Conservation (phyloP, 192 early-diverging fungal genomes). For the Entomortierella lignicola region DNA sequence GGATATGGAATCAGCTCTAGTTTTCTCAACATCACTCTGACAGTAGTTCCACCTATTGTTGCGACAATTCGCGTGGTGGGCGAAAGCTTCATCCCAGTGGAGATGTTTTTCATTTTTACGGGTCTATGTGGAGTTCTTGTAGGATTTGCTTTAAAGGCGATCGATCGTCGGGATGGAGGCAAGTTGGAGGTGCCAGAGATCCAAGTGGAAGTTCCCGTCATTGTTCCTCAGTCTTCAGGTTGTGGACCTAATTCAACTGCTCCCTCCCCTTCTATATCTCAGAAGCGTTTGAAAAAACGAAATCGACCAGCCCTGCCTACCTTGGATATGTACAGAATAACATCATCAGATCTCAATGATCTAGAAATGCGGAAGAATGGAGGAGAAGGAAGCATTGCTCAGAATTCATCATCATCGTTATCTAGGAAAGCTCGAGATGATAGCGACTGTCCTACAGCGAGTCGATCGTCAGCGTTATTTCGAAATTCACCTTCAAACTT, state of each 20-base stretch:
- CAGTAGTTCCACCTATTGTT: conserved; percentile 68
- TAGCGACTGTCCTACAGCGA: not conserved
- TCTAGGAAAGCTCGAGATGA: not conserved
- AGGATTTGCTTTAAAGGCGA: conserved; percentile 23
- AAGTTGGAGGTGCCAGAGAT: conserved; percentile 41
- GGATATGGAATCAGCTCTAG: conserved; percentile 73
- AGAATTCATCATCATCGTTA: not conserved
- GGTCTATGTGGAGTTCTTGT: conserved; percentile 37
- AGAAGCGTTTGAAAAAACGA: not conserved
- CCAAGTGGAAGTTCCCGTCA: conserved; percentile 40
- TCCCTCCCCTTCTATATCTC: conserved; percentile 17
- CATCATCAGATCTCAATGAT: not conserved
- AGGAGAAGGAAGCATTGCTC: not conserved
- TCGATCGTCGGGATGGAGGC: conserved; percentile 34
- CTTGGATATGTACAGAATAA: not conserved
- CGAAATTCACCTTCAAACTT: not conserved
- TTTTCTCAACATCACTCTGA: conserved; percentile 69
- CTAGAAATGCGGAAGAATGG: not conserved
- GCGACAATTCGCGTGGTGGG: conserved; percentile 61
- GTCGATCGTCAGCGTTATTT: not conserved
- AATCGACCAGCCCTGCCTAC: conserved; percentile 2
- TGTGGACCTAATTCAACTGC: not conserved
- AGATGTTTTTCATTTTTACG: conserved; percentile 52
- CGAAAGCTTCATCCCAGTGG: conserved; percentile 42
- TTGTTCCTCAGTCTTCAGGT: conserved; percentile 14